phyloP scores from a whole-genome alignment of 2,329 filamentous ascomycete genomes.

The Fusarium graminum region DNA sequence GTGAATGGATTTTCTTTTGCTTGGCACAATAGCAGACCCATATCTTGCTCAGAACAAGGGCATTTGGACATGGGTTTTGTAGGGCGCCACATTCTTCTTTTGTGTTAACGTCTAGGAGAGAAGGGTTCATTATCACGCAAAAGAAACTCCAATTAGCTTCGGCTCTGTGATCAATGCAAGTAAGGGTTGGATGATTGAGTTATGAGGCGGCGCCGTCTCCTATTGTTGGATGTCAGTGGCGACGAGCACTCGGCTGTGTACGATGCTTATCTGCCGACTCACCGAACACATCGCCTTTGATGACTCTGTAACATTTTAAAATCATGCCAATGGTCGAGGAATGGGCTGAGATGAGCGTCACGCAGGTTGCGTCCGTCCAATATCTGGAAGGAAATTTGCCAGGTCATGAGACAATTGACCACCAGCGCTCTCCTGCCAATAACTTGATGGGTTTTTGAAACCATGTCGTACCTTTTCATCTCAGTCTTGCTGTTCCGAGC shows the following conservation, averaged over 20 bases:
- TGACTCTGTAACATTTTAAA: background rate
- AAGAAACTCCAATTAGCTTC: background rate
- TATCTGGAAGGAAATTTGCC: conserved; percentile 1
- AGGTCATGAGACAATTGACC: conserved; percentile 1
- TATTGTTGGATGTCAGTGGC: background rate
- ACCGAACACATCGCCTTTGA: background rate
- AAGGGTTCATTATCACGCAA: conserved; percentile 33
- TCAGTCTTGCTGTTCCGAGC: conserved; percentile 27
- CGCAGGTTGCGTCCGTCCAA: background rate
- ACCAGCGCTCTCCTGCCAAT: conserved; percentile 19
- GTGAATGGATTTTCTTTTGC: conserved; percentile 17
- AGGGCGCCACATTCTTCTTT: conserved; percentile 36
- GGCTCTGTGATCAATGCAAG: conserved; percentile 13
- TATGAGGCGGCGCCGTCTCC: background rate
- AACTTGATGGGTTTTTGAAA: conserved; percentile 6
- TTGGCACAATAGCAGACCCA: conserved; percentile 33
- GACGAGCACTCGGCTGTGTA: conserved; percentile 7
- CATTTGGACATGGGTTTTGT: conserved; percentile 38
- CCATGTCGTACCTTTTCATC: conserved; percentile 22
- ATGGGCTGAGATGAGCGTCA: conserved; percentile 2
- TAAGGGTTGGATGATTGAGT: conserved; percentile 9
- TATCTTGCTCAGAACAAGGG: conserved; percentile 39
- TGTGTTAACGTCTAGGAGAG: conserved; percentile 33
- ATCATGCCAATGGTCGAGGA: conserved; percentile 8
- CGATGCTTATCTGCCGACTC: background rate